These are phyloP conservation scores for Trapa incisa DNA, from an alignment of 345 rosid genomes.

Conservation along the genomic window DNA sequence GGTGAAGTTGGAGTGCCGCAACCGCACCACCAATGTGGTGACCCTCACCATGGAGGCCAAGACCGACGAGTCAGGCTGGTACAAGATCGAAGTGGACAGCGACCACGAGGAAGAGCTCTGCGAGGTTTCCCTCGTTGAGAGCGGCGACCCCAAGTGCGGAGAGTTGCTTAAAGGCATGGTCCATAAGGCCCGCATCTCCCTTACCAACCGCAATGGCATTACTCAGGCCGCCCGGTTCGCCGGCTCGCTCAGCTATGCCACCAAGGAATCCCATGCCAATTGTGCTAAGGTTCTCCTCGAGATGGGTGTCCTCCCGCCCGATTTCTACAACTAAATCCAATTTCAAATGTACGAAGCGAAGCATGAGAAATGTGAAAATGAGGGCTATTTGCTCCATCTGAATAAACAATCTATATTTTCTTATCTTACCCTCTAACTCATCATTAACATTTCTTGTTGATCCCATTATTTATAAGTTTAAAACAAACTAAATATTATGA, in stretches of 20 bases:
- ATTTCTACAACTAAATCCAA: neutral
- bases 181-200: constrained; percentile 10
- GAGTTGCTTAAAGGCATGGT: constrained; percentile 4
- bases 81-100: constrained; percentile 4
- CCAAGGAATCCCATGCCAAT: neutral
- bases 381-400: neutral
- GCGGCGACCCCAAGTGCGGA: constrained; percentile 13
- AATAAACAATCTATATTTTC: neutral
- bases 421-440: too few species aligned
- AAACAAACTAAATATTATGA: too few species aligned
- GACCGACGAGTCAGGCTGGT: constrained; percentile 7
- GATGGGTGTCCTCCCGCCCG: constrained; percentile 13
- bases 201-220: constrained; percentile 14
- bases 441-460: too few species aligned
- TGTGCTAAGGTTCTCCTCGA: constrained; percentile 8
- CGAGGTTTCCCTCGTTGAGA: constrained; percentile 5
- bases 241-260: constrained; percentile 7
- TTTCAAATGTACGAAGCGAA: neutral
- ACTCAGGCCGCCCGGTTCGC: constrained; percentile 7
- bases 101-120: constrained; percentile 20
- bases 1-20: constrained; percentile 10
- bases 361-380: neutral
- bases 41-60: constrained; percentile 1
- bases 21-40: constrained; percentile 4
- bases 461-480: too few species aligned